phyloP scores from a whole-genome alignment of 2,329 filamentous ascomycete genomes.

The Colletotrichum karsti region DNA sequence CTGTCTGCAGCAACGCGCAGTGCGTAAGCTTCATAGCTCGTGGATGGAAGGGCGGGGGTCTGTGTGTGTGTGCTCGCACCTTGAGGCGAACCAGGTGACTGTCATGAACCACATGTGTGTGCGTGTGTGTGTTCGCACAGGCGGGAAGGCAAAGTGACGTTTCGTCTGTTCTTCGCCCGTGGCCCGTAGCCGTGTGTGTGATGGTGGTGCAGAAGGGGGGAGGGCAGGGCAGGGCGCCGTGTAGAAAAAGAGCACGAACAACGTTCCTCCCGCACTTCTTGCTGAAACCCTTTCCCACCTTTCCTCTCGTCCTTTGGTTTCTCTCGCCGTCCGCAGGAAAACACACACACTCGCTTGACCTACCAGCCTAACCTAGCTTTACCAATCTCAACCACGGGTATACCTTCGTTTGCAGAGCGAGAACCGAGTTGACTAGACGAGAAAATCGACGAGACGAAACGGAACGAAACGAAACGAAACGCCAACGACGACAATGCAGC shows the following conservation, averaged over 20 bases:
- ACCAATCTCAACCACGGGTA: too few relatives aligned
- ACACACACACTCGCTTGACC: neutral
- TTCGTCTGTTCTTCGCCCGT: conserved; percentile 15
- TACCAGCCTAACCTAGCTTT: too few relatives aligned
- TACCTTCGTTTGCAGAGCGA: too few relatives aligned
- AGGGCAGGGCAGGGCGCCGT: too few relatives aligned
- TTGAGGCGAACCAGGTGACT: too few relatives aligned
- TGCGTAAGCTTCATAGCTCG: neutral
- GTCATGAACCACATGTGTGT: too few relatives aligned
- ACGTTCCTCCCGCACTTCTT: neutral
- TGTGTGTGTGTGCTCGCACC: neutral
- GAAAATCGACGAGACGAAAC: too few relatives aligned
- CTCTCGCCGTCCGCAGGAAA: neutral
- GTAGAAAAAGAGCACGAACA: neutral
- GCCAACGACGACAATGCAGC: neutral
- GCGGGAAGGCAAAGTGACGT: conserved; percentile 10
- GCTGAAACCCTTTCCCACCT: too few relatives aligned
- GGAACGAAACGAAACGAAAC: too few relatives aligned
- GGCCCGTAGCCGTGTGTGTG: neutral
- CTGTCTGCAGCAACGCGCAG: neutral
- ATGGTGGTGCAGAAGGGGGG: neutral
- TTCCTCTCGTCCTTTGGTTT: too few relatives aligned
- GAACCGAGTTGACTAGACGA: too few relatives aligned
- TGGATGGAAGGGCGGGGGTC: neutral
- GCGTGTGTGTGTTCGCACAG: neutral